These are phyloP conservation scores for Tuctoria greenei DNA, from an alignment of 176 grass and related monocot species.

Conservation along the genomic window DNA sequence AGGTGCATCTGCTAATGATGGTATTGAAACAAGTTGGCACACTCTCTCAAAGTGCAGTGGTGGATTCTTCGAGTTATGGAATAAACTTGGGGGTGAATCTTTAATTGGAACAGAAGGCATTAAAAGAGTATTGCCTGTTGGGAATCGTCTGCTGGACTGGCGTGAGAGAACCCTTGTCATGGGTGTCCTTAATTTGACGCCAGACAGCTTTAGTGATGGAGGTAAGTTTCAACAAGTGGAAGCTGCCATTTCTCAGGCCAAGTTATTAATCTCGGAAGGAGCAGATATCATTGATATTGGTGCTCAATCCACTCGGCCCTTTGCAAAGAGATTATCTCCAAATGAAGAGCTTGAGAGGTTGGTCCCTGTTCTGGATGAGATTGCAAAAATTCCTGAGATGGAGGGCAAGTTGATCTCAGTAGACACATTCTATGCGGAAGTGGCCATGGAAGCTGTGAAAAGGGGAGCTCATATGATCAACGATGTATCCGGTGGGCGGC, in stretches of 20 bases:
- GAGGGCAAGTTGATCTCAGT: constrained; percentile 73
- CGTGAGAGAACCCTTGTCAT: constrained; percentile 67
- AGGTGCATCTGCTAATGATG: constrained; percentile 49
- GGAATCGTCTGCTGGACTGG: constrained; percentile 61
- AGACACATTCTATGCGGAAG: constrained; percentile 83
- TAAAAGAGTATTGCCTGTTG: constrained; percentile 64
- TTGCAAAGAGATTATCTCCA: constrained; percentile 62
- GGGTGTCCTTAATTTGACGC: constrained; percentile 88
- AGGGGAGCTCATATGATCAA: constrained; percentile 82
- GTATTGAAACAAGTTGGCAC: constrained; percentile 62
- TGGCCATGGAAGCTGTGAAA: constrained; percentile 74
- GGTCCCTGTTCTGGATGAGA: constrained; percentile 66
- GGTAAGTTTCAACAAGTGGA: constrained; percentile 70
- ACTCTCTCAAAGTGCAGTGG: constrained; percentile 52
- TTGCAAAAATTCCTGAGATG: constrained; percentile 60
- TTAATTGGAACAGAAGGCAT: constrained; percentile 66
- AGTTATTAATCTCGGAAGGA: constrained; percentile 67
- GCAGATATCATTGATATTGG: constrained; percentile 93
- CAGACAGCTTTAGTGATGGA: constrained; percentile 90
- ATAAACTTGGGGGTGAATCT: constrained; percentile 79
- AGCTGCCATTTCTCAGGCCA: constrained; percentile 58
- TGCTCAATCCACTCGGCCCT: constrained; percentile 88
- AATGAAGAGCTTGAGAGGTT: constrained; percentile 75
- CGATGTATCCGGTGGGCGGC: constrained; percentile 72
- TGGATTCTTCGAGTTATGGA: constrained; percentile 70